Evolutionary conservation across 2,329 filamentous ascomycete genomes (phyloP), one percentile per base, ranked within the genome.

Genomic region (Fusarium liriodendri): DNA sequence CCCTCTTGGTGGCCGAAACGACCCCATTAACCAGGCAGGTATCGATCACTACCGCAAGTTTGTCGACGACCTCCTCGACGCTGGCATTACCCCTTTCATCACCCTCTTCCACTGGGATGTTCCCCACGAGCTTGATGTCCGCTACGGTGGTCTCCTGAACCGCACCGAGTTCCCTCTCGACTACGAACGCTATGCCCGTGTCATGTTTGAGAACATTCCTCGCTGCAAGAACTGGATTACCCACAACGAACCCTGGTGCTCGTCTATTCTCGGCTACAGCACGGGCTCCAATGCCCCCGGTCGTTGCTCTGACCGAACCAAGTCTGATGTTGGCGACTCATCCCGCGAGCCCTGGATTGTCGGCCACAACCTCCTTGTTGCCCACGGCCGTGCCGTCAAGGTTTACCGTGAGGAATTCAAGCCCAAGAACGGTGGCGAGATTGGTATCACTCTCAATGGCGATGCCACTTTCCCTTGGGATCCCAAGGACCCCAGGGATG

Each of bases 81-180:
- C 92, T 7, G 93, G 92, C 68, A 97, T 97, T 78, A 89, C 87
- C 25, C 95, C 95, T 1, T 91, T 97, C 81, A 89, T 97, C 79
- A 97, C 95, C 5, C 87, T 97, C 18, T 94, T 93, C 83, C 95
- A 97, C 84, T 97, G 95, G 94, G 95, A 97, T 84, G 87, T 97
- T 10, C 95, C 95, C 4, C 91, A 95, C 77, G 92, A 85, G 68
- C 87, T 97, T 22, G 89, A 97, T 79, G 90, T 93, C 85, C 91
- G 94, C 69, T 97, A 97, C 81, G 93, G 93, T 29, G 95, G 95
- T 22, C 88, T 95, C 64, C 84, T 97, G 76, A 94, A 95, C 87
- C 92, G 93, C 80, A 87, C 91, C 50, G 94, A 97, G 84, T 97
- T 97, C 82, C 91, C 93, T 4, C 89, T 92, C 67, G 95, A 97